Evolutionary conservation across 2,329 filamentous ascomycete genomes (phyloP), one percentile per base, ranked within the genome.

Genomic region (Scedosporium aurantiacum): DNA sequence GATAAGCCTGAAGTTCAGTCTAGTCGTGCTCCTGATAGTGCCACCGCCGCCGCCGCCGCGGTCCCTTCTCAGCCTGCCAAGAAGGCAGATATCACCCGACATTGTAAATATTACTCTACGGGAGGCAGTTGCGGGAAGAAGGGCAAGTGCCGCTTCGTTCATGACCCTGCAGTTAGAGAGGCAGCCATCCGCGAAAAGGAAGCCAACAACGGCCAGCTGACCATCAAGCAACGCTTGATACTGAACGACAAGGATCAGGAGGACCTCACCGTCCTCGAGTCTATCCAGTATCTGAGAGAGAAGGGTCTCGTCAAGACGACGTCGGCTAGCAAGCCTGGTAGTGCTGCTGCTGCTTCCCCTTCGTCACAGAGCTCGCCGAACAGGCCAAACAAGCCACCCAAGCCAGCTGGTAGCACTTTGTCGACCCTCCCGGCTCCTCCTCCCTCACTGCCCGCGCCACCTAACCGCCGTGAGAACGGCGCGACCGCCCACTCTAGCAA

Each of bases 111-210:
- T 72, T 88, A 82, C 70, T 85, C 84, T 45, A 87, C 84, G 60
- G 85, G 85, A 66, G 85, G 85, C 63, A 85, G 78, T 62, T 88
- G 85, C 73, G 85, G 84, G 60, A 88, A 88, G 79, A 86, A 86
- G 80, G 83, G 83, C 83, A 87, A 87, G 83, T 88, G 85, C 77
- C 85, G 85, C 74, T 88, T 88, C 74, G 83, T 86, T 65, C 85
- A 88, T 71, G 85, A 88, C 69, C 79, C 80, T 18, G 80, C 81
- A 64, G 81, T 85, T 62, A 79, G 85, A 66, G 82, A 85, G 67
- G 82, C 82, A 65, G 84, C 84, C 62, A 76, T 87, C 57, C 81
- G 79, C 68, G 84, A 87, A 69, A 81, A 84, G 63, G 83, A 85
- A 67, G 78, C 79, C 67, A 87, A 87, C 66, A 83, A 85, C 63